Evolutionary conservation across 2,329 filamentous ascomycete genomes (phyloP), one percentile per base, ranked within the genome.

Genomic region (Fusarium brevicatenulatum): DNA sequence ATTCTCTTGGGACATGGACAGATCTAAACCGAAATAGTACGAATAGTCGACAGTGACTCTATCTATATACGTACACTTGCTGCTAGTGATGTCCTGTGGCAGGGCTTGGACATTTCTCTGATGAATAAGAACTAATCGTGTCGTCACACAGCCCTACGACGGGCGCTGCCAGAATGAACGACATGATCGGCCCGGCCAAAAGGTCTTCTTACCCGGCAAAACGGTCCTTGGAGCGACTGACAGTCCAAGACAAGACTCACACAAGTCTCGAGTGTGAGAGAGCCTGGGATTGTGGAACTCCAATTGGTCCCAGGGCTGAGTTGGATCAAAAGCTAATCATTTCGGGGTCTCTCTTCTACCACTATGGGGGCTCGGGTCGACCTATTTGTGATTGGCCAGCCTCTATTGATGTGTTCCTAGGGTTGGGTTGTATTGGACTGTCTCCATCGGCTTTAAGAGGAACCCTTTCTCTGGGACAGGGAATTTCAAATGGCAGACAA

Each of bases 111-210:
- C 42, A 61, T 63, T 34, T 21, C 18, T 52, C 39, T 61, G 34
- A 23, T 19, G 30, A 53, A 37, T 57, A n/a, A 39, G 34, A 28
- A 54, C 50, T 40, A 55, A 52, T 66, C 28, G 47, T 76, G 69
- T 78, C 74, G 75, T 76, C 76, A 78, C 76, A 79, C 77, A 79
- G 77, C 77, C 77, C 77, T 79, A 79, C 74, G 75, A 76, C 71
- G 34, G 64, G 66, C 66, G 73, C 47, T 63, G 63, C 65, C 60
- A 66, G 63, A 66, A 71, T 57, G 46, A 77, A 68, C 53, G 50
- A 54, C 60, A 28, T 73, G 68, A 71, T 75, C 74, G 71, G 71
- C 66, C 73, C 72, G 71, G 58, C 66, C 71, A 71, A 70, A 72
- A 72, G 66, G 66, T 73, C 66, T 56, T 65, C 63, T 63, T 50